A percentile compares a stretch with the other conserved stretches of the same genome.
Evolutionary conservation across 169 alveolate species (phyloP).

Genomic region (Cryptosporidium bovis): DNA sequence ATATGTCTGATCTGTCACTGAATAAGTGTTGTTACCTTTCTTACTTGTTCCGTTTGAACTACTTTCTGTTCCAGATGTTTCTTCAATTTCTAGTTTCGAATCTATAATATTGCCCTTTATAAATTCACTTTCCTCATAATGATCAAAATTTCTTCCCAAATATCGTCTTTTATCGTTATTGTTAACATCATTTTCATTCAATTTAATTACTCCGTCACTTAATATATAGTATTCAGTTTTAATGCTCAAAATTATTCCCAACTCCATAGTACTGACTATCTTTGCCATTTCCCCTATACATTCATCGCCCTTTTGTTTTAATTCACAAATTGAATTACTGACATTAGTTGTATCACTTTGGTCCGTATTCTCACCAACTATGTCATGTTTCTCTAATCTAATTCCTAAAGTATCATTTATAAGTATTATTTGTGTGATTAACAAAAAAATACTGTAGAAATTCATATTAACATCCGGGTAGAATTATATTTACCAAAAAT

Average conservation of each 20-base stretch:
- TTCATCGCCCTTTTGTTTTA: slow-evolving; percentile 9
- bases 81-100: too few species aligned
- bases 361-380: not conserved
- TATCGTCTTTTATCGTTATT: not conserved
- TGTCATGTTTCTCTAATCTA: slow-evolving; percentile 56
- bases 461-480: too few species aligned
- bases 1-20: too few species aligned
- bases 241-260: slow-evolving; percentile 2
- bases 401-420: not conserved
- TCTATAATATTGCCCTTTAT: too few species aligned
- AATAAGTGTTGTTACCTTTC: too few species aligned
- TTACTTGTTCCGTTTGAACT: too few species aligned
- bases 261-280: not conserved
- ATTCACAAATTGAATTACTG: slow-evolving; percentile 10
- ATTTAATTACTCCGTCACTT: not conserved
- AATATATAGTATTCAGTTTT: slow-evolving; percentile 26
- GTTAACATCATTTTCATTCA: not conserved
- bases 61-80: too few species aligned
- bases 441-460: not conserved
- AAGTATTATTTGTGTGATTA: not conserved
- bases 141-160: too few species aligned
- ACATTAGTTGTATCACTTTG: not conserved
- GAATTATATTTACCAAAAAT: too few species aligned
- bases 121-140: too few species aligned
- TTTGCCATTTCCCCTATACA: slow-evolving; percentile 27